Conservation (phyloP, 2,329 filamentous ascomycete species). For the Stromatinia cepivora region DNA sequence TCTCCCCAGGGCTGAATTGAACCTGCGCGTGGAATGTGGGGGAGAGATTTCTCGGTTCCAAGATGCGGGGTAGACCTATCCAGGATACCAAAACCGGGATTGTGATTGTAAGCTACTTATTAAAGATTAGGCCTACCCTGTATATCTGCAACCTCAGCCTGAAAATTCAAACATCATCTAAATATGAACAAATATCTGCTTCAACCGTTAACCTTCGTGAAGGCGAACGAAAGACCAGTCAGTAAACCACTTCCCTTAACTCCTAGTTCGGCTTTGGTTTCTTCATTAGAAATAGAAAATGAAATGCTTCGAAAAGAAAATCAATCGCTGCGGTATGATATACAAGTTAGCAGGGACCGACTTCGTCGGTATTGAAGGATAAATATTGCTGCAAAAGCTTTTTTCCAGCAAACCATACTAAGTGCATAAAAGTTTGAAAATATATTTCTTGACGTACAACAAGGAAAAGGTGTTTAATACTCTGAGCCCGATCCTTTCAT, state of each 20-base stretch:
- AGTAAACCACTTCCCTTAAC: neutral
- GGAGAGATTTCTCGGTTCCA: neutral
- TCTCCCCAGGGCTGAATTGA: neutral
- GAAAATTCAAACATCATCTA: neutral
- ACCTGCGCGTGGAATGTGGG: neutral
- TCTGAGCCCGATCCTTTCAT: neutral
- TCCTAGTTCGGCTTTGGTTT: neutral
- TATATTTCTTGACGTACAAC: neutral
- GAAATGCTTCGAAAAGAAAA: neutral
- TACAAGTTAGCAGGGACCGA: neutral
- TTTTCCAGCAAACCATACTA: neutral
- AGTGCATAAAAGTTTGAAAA: neutral
- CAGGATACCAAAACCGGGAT: neutral
- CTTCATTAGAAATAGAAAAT: neutral
- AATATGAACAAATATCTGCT: neutral
- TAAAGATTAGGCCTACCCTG: neutral
- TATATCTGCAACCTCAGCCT: neutral
- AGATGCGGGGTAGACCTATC: neutral
- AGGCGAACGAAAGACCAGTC: neutral
- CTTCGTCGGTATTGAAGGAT: neutral
- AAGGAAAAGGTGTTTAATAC: neutral
- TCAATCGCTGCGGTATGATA: neutral
- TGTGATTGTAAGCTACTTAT: neutral
- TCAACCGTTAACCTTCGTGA: neutral
- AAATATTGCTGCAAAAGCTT: neutral